These are phyloP conservation scores for Ophiostoma sp. DNA, from an alignment of 2,329 filamentous ascomycete species.

Conservation along the genomic window DNA sequence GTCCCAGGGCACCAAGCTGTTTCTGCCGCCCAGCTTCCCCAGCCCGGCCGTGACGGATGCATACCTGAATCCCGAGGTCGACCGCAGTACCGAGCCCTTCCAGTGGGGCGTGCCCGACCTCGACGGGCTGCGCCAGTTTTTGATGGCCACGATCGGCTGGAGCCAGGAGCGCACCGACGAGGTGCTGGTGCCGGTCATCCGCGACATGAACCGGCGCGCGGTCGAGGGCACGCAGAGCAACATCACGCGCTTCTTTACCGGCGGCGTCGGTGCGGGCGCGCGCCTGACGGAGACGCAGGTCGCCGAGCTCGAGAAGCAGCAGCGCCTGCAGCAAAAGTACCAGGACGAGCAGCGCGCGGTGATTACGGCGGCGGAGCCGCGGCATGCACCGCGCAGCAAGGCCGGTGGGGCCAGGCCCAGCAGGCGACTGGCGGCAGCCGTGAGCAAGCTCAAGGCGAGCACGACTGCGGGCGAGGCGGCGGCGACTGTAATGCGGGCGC, in stretches of 20 bases:
- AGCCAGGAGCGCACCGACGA: slow-evolving; percentile 87
- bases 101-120: slow-evolving; percentile 96
- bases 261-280: slow-evolving; percentile 46
- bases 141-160: slow-evolving; percentile 94
- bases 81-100: slow-evolving; percentile 69
- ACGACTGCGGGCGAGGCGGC: slow-evolving; percentile 25
- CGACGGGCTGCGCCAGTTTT: slow-evolving; percentile 72
- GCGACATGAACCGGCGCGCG: slow-evolving; percentile 86
- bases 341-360: slow-evolving; percentile 20
- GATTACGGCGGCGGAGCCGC: slow-evolving; percentile 26
- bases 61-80: slow-evolving; percentile 82
- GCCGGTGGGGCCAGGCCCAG: slow-evolving; percentile 30
- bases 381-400: slow-evolving; percentile 29
- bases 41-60: slow-evolving; percentile 72
- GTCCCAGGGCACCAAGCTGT: slow-evolving; percentile 73
- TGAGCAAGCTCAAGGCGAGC: slow-evolving; percentile 32
- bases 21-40: slow-evolving; percentile 76
- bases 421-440: slow-evolving; percentile 35
- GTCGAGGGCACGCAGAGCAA: slow-evolving; percentile 91
- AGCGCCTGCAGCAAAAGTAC: neutral
- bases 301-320: slow-evolving; percentile 17
- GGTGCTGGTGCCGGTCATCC: slow-evolving; percentile 88
- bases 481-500: slow-evolving; percentile 15
- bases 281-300: slow-evolving; percentile 22
- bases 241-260: slow-evolving; percentile 87